phyloP scores from a whole-genome alignment of 2,329 filamentous ascomycete genomes.

The Botryosphaeria dothidea region DNA sequence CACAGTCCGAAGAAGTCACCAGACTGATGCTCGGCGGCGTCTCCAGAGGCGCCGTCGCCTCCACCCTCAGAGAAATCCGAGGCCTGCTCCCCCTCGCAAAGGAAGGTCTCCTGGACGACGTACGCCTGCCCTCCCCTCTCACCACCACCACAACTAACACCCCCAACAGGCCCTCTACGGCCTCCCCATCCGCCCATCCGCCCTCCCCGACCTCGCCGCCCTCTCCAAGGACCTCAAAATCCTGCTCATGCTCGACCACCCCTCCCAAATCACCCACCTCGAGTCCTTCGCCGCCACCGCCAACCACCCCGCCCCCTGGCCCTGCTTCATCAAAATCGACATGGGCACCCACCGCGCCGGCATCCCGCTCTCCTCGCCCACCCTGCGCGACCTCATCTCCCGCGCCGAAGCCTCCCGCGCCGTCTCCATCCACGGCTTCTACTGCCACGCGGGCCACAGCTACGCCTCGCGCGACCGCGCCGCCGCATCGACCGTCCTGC shows the following conservation, averaged over 20 bases:
- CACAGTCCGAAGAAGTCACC: constrained; percentile 17
- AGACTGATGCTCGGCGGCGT: constrained; percentile 16
- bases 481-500: not conserved
- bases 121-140: not conserved
- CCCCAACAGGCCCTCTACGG: constrained; percentile 8
- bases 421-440: constrained; percentile 19
- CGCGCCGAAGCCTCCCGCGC: not conserved
- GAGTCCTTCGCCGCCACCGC: not conserved
- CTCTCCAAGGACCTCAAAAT: constrained; percentile 2
- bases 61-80: constrained; percentile 14
- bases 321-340: constrained; percentile 19
- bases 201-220: not conserved
- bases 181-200: constrained; percentile 8
- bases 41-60: not conserved
- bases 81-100: constrained; percentile 13
- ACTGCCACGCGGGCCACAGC: constrained; percentile 18
- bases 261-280: constrained; percentile 12
- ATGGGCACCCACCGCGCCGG: constrained; percentile 18
- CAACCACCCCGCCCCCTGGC: not conserved
- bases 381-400: not conserved
- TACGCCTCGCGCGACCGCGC: constrained; percentile 1
- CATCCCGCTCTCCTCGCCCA: constrained; percentile 4
- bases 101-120: constrained; percentile 7
- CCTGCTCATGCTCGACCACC: constrained; percentile 19
- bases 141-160: not conserved